phyloP scores from a whole-genome alignment of 257 asterid genomes.

The Ilex aquifolium region DNA sequence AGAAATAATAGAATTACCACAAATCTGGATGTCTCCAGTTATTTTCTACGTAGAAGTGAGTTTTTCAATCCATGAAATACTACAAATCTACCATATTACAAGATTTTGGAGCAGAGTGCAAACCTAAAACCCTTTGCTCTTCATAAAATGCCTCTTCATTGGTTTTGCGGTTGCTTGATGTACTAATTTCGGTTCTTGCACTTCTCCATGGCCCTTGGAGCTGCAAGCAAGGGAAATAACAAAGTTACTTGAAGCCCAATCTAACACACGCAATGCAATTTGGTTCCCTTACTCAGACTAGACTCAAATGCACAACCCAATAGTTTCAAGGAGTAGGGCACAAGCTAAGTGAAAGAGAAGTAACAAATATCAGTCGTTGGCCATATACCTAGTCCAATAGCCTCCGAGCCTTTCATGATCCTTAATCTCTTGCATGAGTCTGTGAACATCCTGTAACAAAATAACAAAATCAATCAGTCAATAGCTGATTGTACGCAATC shows the following conservation, averaged over 20 bases:
- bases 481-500: not conserved
- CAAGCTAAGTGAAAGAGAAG: too few species aligned
- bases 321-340: not conserved
- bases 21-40: too few species aligned
- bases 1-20: too few species aligned
- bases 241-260: not conserved
- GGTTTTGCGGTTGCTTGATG: not conserved
- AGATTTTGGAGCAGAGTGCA: too few species aligned
- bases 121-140: not conserved
- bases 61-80: too few species aligned
- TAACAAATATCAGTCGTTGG: too few species aligned
- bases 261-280: too few species aligned
- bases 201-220: conserved; percentile 74
- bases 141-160: not conserved
- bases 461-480: conserved; percentile 2
- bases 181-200: conserved; percentile 28
- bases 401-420: conserved; percentile 88
- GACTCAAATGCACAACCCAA: not conserved
- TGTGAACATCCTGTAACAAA: conserved; percentile 62
- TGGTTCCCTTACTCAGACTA: not conserved
- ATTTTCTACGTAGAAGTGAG: too few species aligned
- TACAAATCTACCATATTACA: too few species aligned
- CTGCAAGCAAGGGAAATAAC: conserved; percentile 30
- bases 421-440: conserved; percentile 78
- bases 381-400: conserved; percentile 67